Conservation (phyloP, 805 yeast species). For the Ogataea kodamae region DNA sequence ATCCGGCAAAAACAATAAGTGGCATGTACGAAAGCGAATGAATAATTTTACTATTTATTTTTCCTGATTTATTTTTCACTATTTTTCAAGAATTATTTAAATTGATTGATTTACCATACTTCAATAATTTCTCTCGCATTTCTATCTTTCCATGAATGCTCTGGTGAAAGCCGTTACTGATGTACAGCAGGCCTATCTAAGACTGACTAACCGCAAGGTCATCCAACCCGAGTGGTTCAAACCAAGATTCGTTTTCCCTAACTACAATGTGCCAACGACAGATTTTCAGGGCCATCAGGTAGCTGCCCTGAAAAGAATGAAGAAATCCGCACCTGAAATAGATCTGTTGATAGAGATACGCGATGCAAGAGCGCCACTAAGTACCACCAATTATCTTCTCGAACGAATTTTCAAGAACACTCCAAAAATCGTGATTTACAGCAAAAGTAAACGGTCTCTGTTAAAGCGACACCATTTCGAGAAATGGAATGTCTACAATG, state of each 20-base stretch:
- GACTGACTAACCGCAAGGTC: neutral
- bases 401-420: slow-evolving; percentile 59
- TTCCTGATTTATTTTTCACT: neutral
- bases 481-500: slow-evolving; percentile 31
- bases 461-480: slow-evolving; percentile 32
- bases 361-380: slow-evolving; percentile 85
- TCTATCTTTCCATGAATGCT: neutral
- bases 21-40: too few relatives aligned
- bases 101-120: neutral
- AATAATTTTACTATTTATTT: neutral
- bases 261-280: slow-evolving; percentile 62
- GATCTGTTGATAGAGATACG: slow-evolving; percentile 82
- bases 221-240: slow-evolving; percentile 36
- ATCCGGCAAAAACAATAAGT: slow-evolving; percentile 75
- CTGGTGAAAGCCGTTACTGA: slow-evolving; percentile 4
- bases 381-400: slow-evolving; percentile 77
- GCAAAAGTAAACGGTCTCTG: slow-evolving; percentile 65
- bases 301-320: slow-evolving; percentile 66
- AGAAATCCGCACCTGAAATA: slow-evolving; percentile 69
- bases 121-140: neutral
- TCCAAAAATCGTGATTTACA: slow-evolving; percentile 63
- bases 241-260: slow-evolving; percentile 74
- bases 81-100: slow-evolving; percentile 1
- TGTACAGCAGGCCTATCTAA: slow-evolving; percentile 1
- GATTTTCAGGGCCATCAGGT: slow-evolving; percentile 92